Evolutionary conservation across 2,329 filamentous ascomycete species (phyloP).

Genomic region (Xylaria sp.): DNA sequence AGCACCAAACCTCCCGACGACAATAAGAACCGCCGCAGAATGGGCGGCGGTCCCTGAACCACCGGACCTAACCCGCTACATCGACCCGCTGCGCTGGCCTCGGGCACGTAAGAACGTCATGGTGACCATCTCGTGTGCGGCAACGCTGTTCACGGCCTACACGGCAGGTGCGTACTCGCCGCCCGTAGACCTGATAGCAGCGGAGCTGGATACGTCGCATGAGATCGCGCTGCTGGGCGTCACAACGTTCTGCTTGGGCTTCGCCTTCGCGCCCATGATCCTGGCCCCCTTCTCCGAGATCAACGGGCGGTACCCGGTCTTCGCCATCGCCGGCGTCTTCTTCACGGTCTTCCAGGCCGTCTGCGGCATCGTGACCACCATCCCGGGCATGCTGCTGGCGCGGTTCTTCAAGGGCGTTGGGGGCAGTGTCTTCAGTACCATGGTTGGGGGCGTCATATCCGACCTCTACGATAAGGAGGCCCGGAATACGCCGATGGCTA

Average conservation of each 20-base stretch:
- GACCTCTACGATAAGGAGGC: conserved; percentile 84
- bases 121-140: conserved; percentile 77
- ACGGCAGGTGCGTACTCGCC: conserved; percentile 83
- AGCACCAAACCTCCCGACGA: conserved; percentile 50
- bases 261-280: conserved; percentile 85
- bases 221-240: conserved; percentile 79
- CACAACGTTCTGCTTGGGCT: conserved; percentile 83
- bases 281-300: conserved; percentile 89
- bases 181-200: conserved; percentile 70
- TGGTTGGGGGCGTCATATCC: conserved; percentile 91
- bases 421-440: conserved; percentile 82
- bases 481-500: conserved; percentile 87
- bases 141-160: conserved; percentile 82
- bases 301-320: conserved; percentile 85
- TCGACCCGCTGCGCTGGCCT: conserved; percentile 80
- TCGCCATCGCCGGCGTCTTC: conserved; percentile 76
- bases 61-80: conserved; percentile 69
- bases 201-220: conserved; percentile 71
- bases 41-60: conserved; percentile 3
- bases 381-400: conserved; percentile 78
- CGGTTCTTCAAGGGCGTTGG: conserved; percentile 83
- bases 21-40: conserved; percentile 24
- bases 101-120: conserved; percentile 73
- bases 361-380: conserved; percentile 75
- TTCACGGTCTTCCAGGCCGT: conserved; percentile 77